Conservation (phyloP, 2,329 filamentous ascomycete species). For the Zasmidium angulare region DNA sequence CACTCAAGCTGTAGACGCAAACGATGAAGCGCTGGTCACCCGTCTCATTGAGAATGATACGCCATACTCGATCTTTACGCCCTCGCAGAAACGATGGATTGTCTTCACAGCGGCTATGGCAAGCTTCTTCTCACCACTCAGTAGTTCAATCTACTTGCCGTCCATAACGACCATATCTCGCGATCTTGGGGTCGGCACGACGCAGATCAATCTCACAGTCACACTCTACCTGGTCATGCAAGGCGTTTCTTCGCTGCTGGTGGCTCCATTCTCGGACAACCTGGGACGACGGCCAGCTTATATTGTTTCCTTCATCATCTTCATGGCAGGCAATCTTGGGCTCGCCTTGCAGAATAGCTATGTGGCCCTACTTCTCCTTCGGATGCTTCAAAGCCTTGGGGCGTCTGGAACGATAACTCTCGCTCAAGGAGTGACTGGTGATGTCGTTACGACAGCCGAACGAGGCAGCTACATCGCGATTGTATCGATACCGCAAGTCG, state of each 20-base stretch:
- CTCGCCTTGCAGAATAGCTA: constrained; percentile 15
- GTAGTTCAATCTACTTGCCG: constrained; percentile 55
- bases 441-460: constrained; percentile 26
- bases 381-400: constrained; percentile 36
- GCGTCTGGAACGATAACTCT: constrained; percentile 40
- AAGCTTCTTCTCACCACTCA: constrained; percentile 54
- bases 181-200: constrained; percentile 45
- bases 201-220: constrained; percentile 49
- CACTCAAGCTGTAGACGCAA: neutral
- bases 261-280: constrained; percentile 20
- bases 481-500: neutral
- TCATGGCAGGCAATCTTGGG: constrained; percentile 18
- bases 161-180: constrained; percentile 50
- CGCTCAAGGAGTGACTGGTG: constrained; percentile 31
- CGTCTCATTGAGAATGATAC: neutral
- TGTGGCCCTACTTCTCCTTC: constrained; percentile 19
- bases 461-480: neutral
- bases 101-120: constrained; percentile 51
- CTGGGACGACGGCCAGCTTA: constrained; percentile 20
- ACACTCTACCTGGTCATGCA: constrained; percentile 61
- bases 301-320: constrained; percentile 20
- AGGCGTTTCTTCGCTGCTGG: constrained; percentile 39
- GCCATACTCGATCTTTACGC: constrained; percentile 31
- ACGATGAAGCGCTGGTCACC: neutral
- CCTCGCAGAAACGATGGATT: constrained; percentile 45